Evolutionary conservation across 2,329 filamentous ascomycete species (phyloP), one percentile per base, ranked within the genome.

Genomic region (Diaporthe citrichinensis): DNA sequence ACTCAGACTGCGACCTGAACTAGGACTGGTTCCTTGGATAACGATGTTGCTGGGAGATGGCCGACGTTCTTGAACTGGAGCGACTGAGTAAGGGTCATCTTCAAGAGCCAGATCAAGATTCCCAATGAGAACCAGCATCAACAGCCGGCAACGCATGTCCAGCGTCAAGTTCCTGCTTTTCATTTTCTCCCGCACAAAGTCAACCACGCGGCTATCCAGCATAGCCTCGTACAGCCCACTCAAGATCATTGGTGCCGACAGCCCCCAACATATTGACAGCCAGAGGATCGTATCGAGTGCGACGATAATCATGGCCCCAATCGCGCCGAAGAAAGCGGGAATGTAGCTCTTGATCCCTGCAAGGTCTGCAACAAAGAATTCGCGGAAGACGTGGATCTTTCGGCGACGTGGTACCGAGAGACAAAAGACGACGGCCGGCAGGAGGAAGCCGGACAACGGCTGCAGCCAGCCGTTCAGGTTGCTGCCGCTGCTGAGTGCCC

Each of bases 181-280:
- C 15, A 71, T 68, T 67, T 80, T 80, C 39, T 71, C 46, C 9
- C 72, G 67, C 2, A 82, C 68, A 46, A 79, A 80, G 0, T 77
- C 71, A 10, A 82, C 71, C 14, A 81, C 76, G 4, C 74, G 53
- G 36, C 79, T 80, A 71, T 82, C 81, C 20, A 82, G 75, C 51
- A 79, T 72, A n/a, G 81, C 80, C 39, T 83, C 81, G 62, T 82
- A 83, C 1, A 82, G 59, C 1, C 80, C 81, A 55, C 79, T 80
- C 36, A 82, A 23, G 25, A 82, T 79, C 79, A 82, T 83, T 0
- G 81, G 81, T 9, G 80, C 81, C 2, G 80, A 75, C 31, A 81
- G 78, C 2, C 80, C 80, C 28, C 82, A 81, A 34, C 79, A 80
- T 15, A 79, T 78, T 23, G 78, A 78, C 3, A 82, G 74, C 81